These are phyloP conservation scores for Eucalyptus lansdowneana DNA, from an alignment of 345 rosid genomes.

Conservation along the genomic window DNA sequence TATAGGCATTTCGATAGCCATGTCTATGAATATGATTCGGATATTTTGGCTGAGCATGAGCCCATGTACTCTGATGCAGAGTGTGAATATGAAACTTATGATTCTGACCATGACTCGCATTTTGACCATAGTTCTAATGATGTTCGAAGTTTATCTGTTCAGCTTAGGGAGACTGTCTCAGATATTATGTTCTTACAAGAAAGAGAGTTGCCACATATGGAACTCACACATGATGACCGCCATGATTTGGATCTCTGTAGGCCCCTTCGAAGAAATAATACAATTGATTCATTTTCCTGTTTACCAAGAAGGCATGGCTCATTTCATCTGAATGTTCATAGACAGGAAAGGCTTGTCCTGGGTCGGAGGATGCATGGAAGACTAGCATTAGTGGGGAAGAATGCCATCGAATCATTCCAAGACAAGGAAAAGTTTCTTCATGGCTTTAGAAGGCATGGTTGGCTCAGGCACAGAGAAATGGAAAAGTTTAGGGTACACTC, in stretches of 20 bases:
- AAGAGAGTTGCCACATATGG: conserved; percentile 11
- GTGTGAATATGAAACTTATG: neutral
- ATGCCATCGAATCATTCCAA: conserved; percentile 1
- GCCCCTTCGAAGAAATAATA: conserved; percentile 9
- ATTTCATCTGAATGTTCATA: neutral
- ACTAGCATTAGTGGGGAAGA: conserved; percentile 11
- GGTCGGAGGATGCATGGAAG: conserved; percentile 6
- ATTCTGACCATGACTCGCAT: conserved; percentile 4
- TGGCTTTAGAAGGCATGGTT: conserved; percentile 1
- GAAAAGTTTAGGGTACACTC: neutral
- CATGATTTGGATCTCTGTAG: conserved; percentile 22
- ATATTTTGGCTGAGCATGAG: conserved; percentile 11
- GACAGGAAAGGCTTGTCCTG: conserved; percentile 2
- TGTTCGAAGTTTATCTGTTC: neutral
- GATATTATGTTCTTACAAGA: conserved; percentile 6
- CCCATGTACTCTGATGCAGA: conserved; percentile 5
- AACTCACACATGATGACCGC: neutral
- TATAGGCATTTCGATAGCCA: neutral
- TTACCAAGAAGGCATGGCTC: conserved; percentile 12
- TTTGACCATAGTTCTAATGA: conserved; percentile 3
- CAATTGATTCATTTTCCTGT: neutral
- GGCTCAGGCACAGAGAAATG: neutral
- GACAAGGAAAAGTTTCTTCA: conserved; percentile 1
- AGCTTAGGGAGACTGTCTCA: conserved; percentile 3
- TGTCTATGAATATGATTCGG: conserved; percentile 12